Evolutionary conservation across 164 flowering plant genomes (phyloP), one percentile per base, ranked within the genome.

Genomic region (Aristolochia fimbriata): DNA sequence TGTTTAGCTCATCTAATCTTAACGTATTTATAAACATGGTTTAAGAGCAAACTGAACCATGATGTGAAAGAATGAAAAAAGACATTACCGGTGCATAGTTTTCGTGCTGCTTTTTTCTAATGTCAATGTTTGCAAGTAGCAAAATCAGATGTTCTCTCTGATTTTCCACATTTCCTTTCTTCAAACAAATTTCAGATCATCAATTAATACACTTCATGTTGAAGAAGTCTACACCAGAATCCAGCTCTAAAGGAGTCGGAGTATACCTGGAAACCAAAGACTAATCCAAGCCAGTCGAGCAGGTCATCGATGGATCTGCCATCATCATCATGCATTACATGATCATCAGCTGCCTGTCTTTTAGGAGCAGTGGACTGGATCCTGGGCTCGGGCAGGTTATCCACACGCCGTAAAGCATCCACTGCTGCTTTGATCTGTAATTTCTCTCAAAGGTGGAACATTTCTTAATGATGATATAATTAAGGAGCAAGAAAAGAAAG

Each of bases 131-230:
- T 65, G 99, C 99, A 61, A 94, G 90, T 57, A 94, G 78, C 78
- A 94, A 62, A 69, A 94, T 83, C 67, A 94, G 74, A 76, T 94
- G 99, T 75, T 94, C 99, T 75, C 96, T 81, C 79, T 94, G 99
- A 70, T 94, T 94, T 46, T 91, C 96, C 21, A 88, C 96, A 81
- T 94, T 94, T 73, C 96, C 97, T 84, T 84, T 82, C 99, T 94
- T 75, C 69, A 78, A 52, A 13, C 15, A 37, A 37, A 37, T 37
- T 37, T 37, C 9, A 37, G 4, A 37, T 37, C 43, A 37, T 37
- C 43, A 8, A 37, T 31, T 20, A 17, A 33, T 61, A 23, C 41
- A 49, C 15, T 43, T 61, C 49, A 45, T 9, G 10, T 6, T 37
- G 43, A 22, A 23, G 30, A 20, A 22, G 6, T 17, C 52, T 49